Base-by-base conservation (phyloP, 2,329 filamentous ascomycete genomes). In the Fusarium denticulatum region DNA sequence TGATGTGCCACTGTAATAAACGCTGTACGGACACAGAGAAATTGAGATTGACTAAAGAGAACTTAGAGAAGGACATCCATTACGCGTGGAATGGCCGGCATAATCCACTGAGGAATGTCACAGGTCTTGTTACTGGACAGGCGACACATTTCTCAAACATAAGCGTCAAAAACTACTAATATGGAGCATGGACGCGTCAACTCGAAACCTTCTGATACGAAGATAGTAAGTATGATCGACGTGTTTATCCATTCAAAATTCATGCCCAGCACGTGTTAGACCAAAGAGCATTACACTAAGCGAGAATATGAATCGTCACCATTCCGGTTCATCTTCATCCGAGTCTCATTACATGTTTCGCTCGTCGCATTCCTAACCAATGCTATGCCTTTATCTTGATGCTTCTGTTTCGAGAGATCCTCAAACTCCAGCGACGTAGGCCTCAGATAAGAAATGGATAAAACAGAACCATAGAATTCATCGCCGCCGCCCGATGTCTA, bases 161-260 rank as follows among this genome's bases (percentile, higher is more conserved):
- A 45, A 62, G 50, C 52, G 40, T 42, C 57, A 46, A 43, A 45
- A 61, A 50, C 30, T 45, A 57, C 30, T 45, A 57, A 47, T 46
- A 60, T 58, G 61, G 70, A 61, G 70, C 53, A 67, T 73, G 59
- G 49, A 74, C 71, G 71, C 71, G 71, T 73, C 71, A 73, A 73
- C 71, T 68, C 50, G 50, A 71, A 73, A 64, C 71, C 70, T 61
- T 67, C 70, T 42, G 57, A 42, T 40, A 61, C 55, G 30, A 37
- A 50, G 60, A 70, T 50, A 39, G 46, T 34, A 47, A 61, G 58
- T 61, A 67, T 73, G 71, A 74, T 73, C 71, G 71, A 52, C 71
- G 52, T 26, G 40, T 55, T 24, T 34, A 42, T 58, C 61, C 53
- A 49, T 36, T 71, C 58, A 57, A 47, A 34, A 37, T 60, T 52